Base-by-base conservation (phyloP, 2,329 filamentous ascomycete genomes). In the Scedosporium dehoogii region DNA sequence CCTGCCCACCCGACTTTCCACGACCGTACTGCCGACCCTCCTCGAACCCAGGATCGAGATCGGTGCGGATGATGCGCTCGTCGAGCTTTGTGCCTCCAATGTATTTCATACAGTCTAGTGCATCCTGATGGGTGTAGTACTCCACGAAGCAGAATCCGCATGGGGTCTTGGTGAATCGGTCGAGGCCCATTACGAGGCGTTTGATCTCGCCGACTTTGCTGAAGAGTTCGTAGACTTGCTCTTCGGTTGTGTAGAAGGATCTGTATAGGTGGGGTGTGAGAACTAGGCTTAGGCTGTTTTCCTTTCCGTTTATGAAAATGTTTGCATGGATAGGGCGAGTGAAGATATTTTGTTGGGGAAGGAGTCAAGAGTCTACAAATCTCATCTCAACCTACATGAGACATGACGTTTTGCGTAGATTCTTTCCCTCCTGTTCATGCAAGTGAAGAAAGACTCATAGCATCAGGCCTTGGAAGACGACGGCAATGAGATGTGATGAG, bases 111-210 rank as follows among this genome's bases (percentile, higher is more conserved):
- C 93, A 97, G 74, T 99, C 94, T 59, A 99, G 83, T 7, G 94
- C 94, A 74, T 99, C 94, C 72, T 96, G 89, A 74, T 97, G 94
- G 33, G 88, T 97, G 79, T 97, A 97, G 79, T 99, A 99, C 77
- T 99, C 94, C 71, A 99, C 94, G 72, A 99, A 99, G 81, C 94
- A 99, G 81, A 99, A 99, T 48, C 94, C 94, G 76, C 94, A 99
- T 1, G 94, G 94, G 0, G 94, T 99, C 80, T 99, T 99, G 76
- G 89, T 90, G 80, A 94, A 96, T 63, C 94, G 89, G 74, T 99
- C 94, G 60, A 99, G 85, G 59, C 94, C 94, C 94, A 99, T 99
- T 67, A 99, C 86, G 58, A 99, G 85, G 29, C 94, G 90, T 78
- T 99, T 99, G 77, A 99, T 96, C 79, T 97, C 94, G 70, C 94